phyloP scores from a whole-genome alignment of 2,329 filamentous ascomycete species.

The Diaporthe ilicicola region DNA sequence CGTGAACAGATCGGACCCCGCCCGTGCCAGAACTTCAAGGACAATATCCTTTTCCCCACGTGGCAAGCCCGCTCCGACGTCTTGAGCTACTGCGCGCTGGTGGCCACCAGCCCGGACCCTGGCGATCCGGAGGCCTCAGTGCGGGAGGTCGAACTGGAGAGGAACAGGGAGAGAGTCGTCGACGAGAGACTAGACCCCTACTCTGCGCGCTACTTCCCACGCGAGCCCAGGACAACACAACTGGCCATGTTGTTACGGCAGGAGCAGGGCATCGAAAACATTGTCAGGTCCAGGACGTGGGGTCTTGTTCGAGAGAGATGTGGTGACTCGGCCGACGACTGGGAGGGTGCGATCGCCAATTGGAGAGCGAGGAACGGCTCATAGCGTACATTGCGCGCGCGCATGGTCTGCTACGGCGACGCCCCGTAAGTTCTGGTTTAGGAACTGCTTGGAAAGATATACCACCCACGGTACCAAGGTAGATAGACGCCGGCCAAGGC shows the following conservation, averaged over 20 bases:
- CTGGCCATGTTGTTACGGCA: slow-evolving; percentile 78
- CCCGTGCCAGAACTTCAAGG: slow-evolving; percentile 77
- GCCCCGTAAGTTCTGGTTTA: background rate
- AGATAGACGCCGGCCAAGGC: background rate
- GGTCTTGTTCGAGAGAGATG: slow-evolving; percentile 79
- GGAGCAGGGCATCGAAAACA: slow-evolving; percentile 79
- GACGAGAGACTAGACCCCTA: slow-evolving; percentile 95
- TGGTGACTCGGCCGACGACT: slow-evolving; percentile 62
- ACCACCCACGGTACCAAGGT: background rate
- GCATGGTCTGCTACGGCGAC: background rate
- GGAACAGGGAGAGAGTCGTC: slow-evolving; percentile 76
- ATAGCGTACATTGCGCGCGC: background rate
- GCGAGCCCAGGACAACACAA: slow-evolving; percentile 81
- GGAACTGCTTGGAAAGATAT: too few species aligned
- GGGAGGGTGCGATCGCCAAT: slow-evolving; percentile 70
- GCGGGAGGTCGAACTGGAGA: slow-evolving; percentile 74
- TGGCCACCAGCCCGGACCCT: slow-evolving; percentile 87
- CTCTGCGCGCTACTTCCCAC: slow-evolving; percentile 80
- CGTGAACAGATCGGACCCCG: slow-evolving; percentile 63
- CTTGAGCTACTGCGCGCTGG: slow-evolving; percentile 86
- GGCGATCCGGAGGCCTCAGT: slow-evolving; percentile 81
- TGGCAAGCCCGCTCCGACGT: slow-evolving; percentile 88
- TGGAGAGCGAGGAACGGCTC: slow-evolving; percentile 60
- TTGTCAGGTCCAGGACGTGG: slow-evolving; percentile 86
- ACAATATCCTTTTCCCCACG: slow-evolving; percentile 82